Base-by-base conservation (phyloP, 352 stramenopile genomes). In the Globisporangium cystogenes region DNA sequence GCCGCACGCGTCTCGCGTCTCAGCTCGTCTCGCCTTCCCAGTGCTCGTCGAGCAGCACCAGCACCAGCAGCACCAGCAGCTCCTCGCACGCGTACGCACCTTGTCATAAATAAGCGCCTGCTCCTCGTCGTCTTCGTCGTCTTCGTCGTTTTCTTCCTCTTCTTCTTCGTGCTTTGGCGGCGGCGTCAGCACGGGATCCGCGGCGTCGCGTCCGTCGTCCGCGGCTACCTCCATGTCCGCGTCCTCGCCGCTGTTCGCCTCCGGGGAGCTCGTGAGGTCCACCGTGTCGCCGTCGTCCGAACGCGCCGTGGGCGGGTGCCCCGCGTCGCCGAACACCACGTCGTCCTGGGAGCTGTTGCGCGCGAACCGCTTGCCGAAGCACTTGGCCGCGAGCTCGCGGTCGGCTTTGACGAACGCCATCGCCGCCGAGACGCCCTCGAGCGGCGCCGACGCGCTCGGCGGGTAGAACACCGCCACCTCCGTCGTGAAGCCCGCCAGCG, bases 91-190 rank as follows among this genome's bases (percentile, higher is more conserved):
- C 7, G 11, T 18, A 55, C 65, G n/a, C 62, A 95, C 84, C 80
- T 88, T 62, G 37, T 95, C 80, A 77, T 87, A 88, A 74, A 91
- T 77, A 75, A 93, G 91, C 37, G 75, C 62, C 1, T 23, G 40
- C 15, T 60, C 47, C 23, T 44, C 33, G n/a, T 42, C 41, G 41
- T 62, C 54, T 8, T 54, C 43, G 2, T 55, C 54, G 14, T 47
- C 48, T 23, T 59, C 37, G 14, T 55, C 46, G 16, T 50, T 31
- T 15, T 43, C 27, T 5, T 49, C 42, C 26, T 62, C 55, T 6
- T 53, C 51, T 11, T 45, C 36, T 14, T 40, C 14, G 5, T 33
- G 21, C 36, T n/a, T 20, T 43, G 51, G 27, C 36, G 40, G 14
- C 11, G 31, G 8, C 31, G 31, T 16, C 8, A 11, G 31, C 31